Evolutionary conservation across 2,329 filamentous ascomycete genomes (phyloP), one percentile per base, ranked within the genome.

Genomic region (Cryphonectria naterciae): DNA sequence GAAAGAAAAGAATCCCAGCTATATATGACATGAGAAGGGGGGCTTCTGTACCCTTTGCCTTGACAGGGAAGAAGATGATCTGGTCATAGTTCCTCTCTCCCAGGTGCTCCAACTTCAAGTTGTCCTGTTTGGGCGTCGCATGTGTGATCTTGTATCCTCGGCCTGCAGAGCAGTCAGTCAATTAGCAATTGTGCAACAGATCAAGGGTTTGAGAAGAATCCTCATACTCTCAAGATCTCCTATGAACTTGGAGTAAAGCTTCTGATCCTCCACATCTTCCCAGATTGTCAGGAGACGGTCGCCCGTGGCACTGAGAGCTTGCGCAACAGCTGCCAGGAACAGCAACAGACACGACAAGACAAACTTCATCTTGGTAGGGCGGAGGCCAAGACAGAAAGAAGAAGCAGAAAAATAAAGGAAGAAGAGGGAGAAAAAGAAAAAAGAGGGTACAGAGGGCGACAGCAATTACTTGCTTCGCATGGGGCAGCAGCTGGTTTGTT

Each of bases 1-100:
- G 32, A 32, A 32, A 3, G 28, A 32, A 32, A 3, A 46, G 7
- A 17, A 19, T 32, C 15, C 41, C 22, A 8, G 11, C 32, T 65
- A 41, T 35, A 54, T 28, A n/a, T n/a, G 43, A 3, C 6, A 25
- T 15, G 2, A 22, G 2, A 43, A 35, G 4, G 22, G 2, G 39
- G 64, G 67, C 15, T 8, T 37, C 76, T 80, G 69, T 79, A 94
- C 92, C 95, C 88, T 99, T 99, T 43, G 93, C 89, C 82, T 95
- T 97, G 72, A 91, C 90, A 67, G 96, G 96, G 74, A 98, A 89
- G 76, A 99, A 87, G 74, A 98, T 82, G 74, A 98, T 84, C 82
- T 99, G 95, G 83, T 98, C 95, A 82, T 95, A 98, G 74, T 89
- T 90, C 80, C 92, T 90, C 84, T 96, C 93, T 79, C 95, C 96